Conservation (phyloP, 108 stramenopile genomes). For the Cyclotella atomus region DNA sequence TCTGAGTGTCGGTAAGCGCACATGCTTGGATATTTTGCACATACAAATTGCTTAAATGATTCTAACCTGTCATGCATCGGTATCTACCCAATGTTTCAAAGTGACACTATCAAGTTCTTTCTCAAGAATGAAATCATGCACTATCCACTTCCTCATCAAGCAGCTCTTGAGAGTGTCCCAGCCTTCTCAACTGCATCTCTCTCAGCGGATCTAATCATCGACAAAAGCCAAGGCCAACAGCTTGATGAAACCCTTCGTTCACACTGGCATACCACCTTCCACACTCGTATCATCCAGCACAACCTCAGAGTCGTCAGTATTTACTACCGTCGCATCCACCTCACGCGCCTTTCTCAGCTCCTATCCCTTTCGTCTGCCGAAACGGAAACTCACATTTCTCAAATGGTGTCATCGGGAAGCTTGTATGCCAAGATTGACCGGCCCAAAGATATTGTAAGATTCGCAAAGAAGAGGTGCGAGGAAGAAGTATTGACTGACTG, state of each 20-base stretch:
- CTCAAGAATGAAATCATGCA: constrained; percentile 92
- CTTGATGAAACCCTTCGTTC: constrained; percentile 5
- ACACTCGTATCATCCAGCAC: constrained; percentile 95
- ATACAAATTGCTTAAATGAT: no score
- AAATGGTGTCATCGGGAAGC: constrained; percentile 87
- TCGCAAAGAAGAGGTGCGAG: constrained; percentile 66
- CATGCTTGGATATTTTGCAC: constrained; percentile 2
- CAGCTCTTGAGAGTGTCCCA: constrained; percentile 69
- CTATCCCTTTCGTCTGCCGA: constrained; percentile 72
- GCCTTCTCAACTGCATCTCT: constrained; percentile 61
- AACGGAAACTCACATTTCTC: constrained; percentile 81
- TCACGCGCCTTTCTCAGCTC: constrained; percentile 87
- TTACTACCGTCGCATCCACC: constrained; percentile 93
- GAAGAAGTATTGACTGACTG: constrained; percentile 94
- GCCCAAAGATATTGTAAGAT: constrained; percentile 92
- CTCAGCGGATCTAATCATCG: constrained; percentile 26
- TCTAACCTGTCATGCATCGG: no score
- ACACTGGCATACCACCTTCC: constrained; percentile 83
- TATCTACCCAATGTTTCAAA: no score
- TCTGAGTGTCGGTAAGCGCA: constrained; percentile 45
- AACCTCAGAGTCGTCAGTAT: constrained; percentile 89
- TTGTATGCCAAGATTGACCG: constrained; percentile 95
- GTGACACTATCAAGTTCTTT: constrained; percentile 61
- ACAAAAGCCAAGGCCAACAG: neutral
- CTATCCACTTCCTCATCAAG: constrained; percentile 85